Base-by-base conservation (phyloP, 2,329 filamentous ascomycete genomes). In the Pseudogymnoascus sp. region DNA sequence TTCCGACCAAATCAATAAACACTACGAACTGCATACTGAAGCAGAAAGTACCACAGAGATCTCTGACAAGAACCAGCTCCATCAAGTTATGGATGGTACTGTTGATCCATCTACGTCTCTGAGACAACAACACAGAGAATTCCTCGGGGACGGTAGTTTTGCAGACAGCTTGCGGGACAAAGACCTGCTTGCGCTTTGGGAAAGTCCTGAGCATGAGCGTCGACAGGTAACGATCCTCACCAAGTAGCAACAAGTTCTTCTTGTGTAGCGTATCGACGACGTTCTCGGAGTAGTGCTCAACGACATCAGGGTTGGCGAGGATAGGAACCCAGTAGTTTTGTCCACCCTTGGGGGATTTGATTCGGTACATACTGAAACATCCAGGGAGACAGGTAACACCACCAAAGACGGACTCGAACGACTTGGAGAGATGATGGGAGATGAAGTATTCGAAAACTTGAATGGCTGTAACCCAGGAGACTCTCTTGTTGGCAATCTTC, bases 301-400 rank as follows among this genome's bases (percentile, higher is more conserved):
- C 95, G 43, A 99, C 90, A 71, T 99, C 95, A 2, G 95, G 95
- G 74, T 99, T 99, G 68, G 94, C 94, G 66, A 99, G 83, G 70
- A 99, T 97, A 6, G 94, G 94, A 22, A 99, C 94, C 94, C 94
- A 99, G 78, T 97, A 99, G 79, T 99, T 97, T 74, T 97, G 91
- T 25, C 89, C 93, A 66, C 94, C 94, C 78, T 99, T 99, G 63
- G 94, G 95, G 30, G 94, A 90, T 77, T 99, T 99, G 83, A 99
- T 97, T 71, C 94, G 90, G 79, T 99, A 99, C 95, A 99, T 99
- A 82, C 91, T 97, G 86, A 99, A 99, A 80, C 94, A 99, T 66
- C 94, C 94, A 14, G 94, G 94, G 68, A 99, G 81, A 81, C 94
- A 99, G 66, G 94, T 99, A 64, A 99, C 94, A 88, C 94, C 94